These are phyloP conservation scores for Exserohilum turcica DNA, from an alignment of 2,329 filamentous ascomycete genomes.

Conservation along the genomic window DNA sequence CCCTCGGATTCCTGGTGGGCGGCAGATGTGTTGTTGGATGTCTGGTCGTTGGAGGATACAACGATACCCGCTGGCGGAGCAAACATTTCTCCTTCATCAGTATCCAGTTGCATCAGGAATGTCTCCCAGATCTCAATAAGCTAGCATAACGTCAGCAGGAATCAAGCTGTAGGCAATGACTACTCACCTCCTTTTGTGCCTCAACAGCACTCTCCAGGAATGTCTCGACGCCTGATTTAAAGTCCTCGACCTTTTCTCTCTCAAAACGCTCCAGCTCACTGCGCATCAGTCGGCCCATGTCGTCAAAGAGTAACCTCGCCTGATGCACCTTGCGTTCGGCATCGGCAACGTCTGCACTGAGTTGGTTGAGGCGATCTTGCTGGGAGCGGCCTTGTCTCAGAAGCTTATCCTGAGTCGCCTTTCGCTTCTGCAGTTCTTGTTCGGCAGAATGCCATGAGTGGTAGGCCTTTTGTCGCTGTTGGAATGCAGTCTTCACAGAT, in stretches of 20 bases:
- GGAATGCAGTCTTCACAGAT: constrained; percentile 90
- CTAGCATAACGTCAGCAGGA: constrained; percentile 45
- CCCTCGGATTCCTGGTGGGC: constrained; percentile 14
- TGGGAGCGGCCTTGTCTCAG: constrained; percentile 92
- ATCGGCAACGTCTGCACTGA: constrained; percentile 91
- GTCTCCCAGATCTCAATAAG: constrained; percentile 95
- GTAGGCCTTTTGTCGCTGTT: constrained; percentile 92
- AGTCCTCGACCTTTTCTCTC: constrained; percentile 97
- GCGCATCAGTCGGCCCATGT: constrained; percentile 94
- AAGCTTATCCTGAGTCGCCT: constrained; percentile 89
- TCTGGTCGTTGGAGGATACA: constrained; percentile 33
- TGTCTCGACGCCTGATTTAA: constrained; percentile 97
- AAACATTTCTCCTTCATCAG: constrained; percentile 72
- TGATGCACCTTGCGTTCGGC: constrained; percentile 93
- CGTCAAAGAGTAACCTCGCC: constrained; percentile 86
- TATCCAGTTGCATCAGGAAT: constrained; percentile 93
- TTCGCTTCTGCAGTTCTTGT: constrained; percentile 87
- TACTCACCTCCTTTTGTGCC: constrained; percentile 91
- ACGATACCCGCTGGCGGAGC: constrained; percentile 47
- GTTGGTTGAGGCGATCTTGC: constrained; percentile 91
- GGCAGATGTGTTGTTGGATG: constrained; percentile 17
- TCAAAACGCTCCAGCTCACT: constrained; percentile 92
- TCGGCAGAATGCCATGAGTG: constrained; percentile 93
- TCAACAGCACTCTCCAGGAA: constrained; percentile 97
- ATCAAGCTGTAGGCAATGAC: neutral